Base-by-base conservation (phyloP, 257 asterid genomes). In the Parsonsia alboflavescens region DNA sequence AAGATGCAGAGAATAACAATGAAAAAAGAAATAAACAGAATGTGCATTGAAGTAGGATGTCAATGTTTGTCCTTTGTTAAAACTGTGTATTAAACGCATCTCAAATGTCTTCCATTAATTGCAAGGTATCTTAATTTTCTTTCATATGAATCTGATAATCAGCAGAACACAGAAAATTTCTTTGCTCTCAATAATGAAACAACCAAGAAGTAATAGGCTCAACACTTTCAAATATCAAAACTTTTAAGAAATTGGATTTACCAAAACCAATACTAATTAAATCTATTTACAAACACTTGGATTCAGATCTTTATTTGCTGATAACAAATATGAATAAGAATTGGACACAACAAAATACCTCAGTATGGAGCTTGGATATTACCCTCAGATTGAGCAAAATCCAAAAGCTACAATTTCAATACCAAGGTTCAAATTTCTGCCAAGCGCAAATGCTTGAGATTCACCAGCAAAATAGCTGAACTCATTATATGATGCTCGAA, bases 311-410 rank as follows among this genome's bases (percentile, higher is more conserved):
- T 49, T 57, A 19, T 54, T 56, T 39, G 73, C 72, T 73, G 73
- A 73, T 33, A 61, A 48, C 17, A 49, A 79, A 44, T 68, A 69
- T 33, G 53, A 50, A 69, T 66, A 82, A 71, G 36, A 75, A 68
- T 73, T 59, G 64, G 72, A 65, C 79, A 72, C 82, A 82, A 82
- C 74, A 74, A 63, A 72, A 79, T 78, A 76, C 83, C 80, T 81
- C 76, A 53, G 44, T 48, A 36, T 19, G 64, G 68, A 70, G 66
- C 74, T 76, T 45, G 39, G 70, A 79, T 52, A 59, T 73, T 53
- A 72, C 71, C 72, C 49, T 76, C 75, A 22, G 73, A 68, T 74
- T 73, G 77, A 73, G 72, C 54, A 68, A 75, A 56, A 72, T 71
- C 57, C 78, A 72, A 78, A 74, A 74, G 28, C 58, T 52, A 74